Base-by-base conservation (phyloP, 192 early-diverging fungal genomes). In the Entomortierella beljakovae region DNA sequence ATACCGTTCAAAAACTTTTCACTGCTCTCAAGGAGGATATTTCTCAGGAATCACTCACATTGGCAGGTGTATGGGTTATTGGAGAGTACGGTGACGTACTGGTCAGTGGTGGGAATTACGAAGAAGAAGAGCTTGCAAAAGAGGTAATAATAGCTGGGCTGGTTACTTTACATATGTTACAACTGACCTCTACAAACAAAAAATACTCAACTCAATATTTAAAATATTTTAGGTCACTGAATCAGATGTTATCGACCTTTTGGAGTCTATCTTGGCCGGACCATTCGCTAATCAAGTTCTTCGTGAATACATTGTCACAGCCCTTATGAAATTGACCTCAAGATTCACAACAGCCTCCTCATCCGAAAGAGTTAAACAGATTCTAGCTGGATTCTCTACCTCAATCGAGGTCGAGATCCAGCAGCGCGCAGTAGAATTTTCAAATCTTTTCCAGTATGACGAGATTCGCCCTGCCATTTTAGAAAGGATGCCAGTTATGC, bases 81-180 rank as follows among this genome's bases (percentile, higher is more conserved):
- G 98, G 98, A 51, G 98, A 99, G 81, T 99, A 93, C 80, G 98
- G 96, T 33, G 97, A 99, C 73, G 77, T 96, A 11, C 87, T 99
- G 25, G 90, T 95, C 26, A 84, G 81, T 20, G 87, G 82, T 28
- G 92, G 89, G 28, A 85, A 48, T 43, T 89, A 88, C 59, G 92
- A 91, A 63, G 94, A 94, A 38, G 92, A 90, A 31, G 92, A 92
- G 38, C 61, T 80, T 10, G 62, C 80, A 2, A 85, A 83, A 28
- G 88, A 89, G 73, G 87, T 88, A 70, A 8, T 68, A 6, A 29
- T 6, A 3, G 29, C 25, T 28, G 16, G 3, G 18, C 8, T 43
- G 42, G 18, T 43, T 43, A 43, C 10, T 8, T 11, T 43, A 43
- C 18, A 11, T 18, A 18, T 11, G 42, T 8, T 43, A 43, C 50